Evolutionary conservation across 306 rosid genomes (phyloP), one percentile per base, ranked within the genome.

Genomic region (Cucumis hystrix): DNA sequence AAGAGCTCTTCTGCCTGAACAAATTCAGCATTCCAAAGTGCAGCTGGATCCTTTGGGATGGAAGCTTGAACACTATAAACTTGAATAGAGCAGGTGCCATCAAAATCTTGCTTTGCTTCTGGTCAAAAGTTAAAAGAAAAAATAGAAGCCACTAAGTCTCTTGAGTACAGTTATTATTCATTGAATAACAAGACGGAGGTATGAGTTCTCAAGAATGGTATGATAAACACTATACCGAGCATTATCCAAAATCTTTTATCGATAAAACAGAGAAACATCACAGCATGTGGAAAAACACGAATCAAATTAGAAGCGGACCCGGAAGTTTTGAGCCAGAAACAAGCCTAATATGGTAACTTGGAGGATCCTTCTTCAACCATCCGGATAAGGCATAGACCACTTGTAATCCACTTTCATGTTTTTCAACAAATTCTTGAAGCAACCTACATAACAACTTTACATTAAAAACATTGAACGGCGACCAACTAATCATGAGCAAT

Each of bases 1-100:
- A 88, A 91, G 74, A 96, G 92, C 81, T 91, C 96, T 70, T 96
- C 97, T 51, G 98, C 96, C 90, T 96, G 99, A 79, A 96, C 81
- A 85, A 86, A 92, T 81, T 96, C 99, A 17, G 88, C 81, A 88
- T 92, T 92, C 99, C 99, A 91, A 54, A 96, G 91, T 78, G 84
- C 82, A 79, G 98, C 92, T 58, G 93, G 87, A 83, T 96, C 99
- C 90, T 92, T 92, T 79, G 99, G 99, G 45, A 92, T 86, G 84
- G 87, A 87, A 71, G 91, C 86, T 81, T 96, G 99, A 81, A 96
- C 99, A 75, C 99, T 92, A 75, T 96, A 96, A 56, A 96, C 92
- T 76, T 90, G 96, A 64, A 92, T 85, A 4, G 99, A 96, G 86
- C 91, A 91, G 84, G 82, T 80, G 17, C 89, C 96, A 75, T 88